These are phyloP conservation scores for Caryopteris hybrid DNA, from an alignment of 305 asterid genomes.

Conservation along the genomic window DNA sequence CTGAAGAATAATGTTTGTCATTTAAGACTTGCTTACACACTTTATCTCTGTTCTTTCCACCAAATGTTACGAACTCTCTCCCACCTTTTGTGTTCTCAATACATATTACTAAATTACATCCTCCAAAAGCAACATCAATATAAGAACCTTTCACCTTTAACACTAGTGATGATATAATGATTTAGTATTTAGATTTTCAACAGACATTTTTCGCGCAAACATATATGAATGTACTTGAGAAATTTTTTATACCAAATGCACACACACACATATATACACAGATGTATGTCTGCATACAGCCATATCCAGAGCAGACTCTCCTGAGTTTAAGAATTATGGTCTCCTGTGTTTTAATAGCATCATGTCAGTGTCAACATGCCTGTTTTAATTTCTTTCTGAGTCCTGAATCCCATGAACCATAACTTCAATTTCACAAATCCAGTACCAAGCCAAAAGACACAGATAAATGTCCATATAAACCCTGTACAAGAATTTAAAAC, in stretches of 20 bases:
- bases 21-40: background rate
- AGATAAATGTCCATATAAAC: background rate
- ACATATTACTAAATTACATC: background rate
- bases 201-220: background rate
- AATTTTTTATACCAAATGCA: background rate
- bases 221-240: background rate
- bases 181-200: background rate
- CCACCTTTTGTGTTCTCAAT: background rate
- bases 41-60: background rate
- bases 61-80: background rate
- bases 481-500: conserved; percentile 5
- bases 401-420: conserved; percentile 3
- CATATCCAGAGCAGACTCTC: background rate
- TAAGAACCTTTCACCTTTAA: background rate
- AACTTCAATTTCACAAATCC: background rate
- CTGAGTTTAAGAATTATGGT: background rate
- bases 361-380: background rate
- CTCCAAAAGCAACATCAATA: conserved; percentile 6
- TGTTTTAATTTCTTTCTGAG: background rate
- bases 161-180: background rate
- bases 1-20: background rate
- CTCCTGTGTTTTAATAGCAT: background rate
- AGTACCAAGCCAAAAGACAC: background rate
- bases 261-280: background rate
- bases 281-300: background rate